Evolutionary conservation across 2,329 filamentous ascomycete genomes (phyloP).

Genomic region (Septoria petroselini): DNA sequence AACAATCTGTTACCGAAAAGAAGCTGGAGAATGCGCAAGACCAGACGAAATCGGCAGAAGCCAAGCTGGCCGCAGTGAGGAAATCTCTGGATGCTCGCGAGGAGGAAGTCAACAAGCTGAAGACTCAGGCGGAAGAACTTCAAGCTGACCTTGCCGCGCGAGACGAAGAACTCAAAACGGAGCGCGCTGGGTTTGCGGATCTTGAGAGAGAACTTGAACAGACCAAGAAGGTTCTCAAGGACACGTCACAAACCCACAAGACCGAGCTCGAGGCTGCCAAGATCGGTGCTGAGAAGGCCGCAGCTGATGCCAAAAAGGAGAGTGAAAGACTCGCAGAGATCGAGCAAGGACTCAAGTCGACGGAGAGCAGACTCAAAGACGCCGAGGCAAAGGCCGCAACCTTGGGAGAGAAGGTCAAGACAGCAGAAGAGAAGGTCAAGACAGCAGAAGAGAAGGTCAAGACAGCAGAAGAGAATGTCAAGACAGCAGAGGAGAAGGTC

Average conservation of each 20-base stretch:
- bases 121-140: constrained; percentile 28
- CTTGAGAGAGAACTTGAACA: constrained; percentile 34
- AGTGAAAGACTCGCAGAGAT: not conserved
- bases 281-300: constrained; percentile 15
- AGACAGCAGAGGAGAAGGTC: constrained; percentile 18
- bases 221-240: constrained; percentile 17
- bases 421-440: constrained; percentile 16
- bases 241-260: not conserved
- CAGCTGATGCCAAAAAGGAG: not conserved
- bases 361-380: constrained; percentile 8
- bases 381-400: constrained; percentile 15
- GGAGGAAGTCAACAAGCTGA: constrained; percentile 30
- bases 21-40: constrained; percentile 21
- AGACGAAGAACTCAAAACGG: constrained; percentile 35
- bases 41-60: constrained; percentile 18
- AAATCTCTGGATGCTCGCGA: constrained; percentile 45
- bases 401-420: constrained; percentile 6
- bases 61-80: constrained; percentile 27
- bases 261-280: constrained; percentile 5
- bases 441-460: constrained; percentile 16
- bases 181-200: constrained; percentile 33
- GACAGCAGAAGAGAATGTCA: constrained; percentile 18
- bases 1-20: constrained; percentile 21
- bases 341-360: not conserved
- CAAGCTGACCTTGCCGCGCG: constrained; percentile 31